Evolutionary conservation across 176 grass and related monocot species (phyloP).

Genomic region (Triticum timopheevii): DNA sequence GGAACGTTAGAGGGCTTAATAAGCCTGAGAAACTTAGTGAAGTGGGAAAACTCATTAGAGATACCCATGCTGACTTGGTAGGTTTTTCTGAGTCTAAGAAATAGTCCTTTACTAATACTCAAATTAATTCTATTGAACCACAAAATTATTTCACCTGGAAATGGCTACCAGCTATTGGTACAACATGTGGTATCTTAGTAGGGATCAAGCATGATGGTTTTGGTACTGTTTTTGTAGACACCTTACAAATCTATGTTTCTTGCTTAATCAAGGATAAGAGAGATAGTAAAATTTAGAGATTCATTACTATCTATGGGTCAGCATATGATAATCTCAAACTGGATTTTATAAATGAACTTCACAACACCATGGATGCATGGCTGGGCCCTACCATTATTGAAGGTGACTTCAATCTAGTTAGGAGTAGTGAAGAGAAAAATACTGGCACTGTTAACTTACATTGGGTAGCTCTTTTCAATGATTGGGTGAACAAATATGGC

Average conservation of each 20-base stretch:
- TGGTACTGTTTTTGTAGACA: not conserved
- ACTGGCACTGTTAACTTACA: not conserved
- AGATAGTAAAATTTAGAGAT: rapidly evolving
- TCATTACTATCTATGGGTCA: not conserved
- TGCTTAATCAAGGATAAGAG: not conserved
- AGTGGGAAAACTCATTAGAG: no score
- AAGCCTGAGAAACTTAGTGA: no score
- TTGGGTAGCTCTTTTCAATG: not conserved
- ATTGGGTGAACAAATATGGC: not conserved
- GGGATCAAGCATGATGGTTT: not conserved
- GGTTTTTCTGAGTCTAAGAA: no score
- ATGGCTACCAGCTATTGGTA: not conserved
- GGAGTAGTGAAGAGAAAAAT: not conserved
- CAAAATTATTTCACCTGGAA: not conserved
- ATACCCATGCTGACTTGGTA: no score
- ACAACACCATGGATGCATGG: not conserved
- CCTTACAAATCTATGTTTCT: not conserved
- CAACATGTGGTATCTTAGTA: not conserved
- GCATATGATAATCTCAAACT: not conserved
- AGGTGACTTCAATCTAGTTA: not conserved
- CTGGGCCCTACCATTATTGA: not conserved
- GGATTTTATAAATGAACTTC: not conserved
- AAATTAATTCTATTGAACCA: no score
- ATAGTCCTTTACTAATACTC: no score
- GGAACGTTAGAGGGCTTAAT: no score